Conservation (phyloP, 1,284 basidiomycete species). For the Flammula alnicola region DNA sequence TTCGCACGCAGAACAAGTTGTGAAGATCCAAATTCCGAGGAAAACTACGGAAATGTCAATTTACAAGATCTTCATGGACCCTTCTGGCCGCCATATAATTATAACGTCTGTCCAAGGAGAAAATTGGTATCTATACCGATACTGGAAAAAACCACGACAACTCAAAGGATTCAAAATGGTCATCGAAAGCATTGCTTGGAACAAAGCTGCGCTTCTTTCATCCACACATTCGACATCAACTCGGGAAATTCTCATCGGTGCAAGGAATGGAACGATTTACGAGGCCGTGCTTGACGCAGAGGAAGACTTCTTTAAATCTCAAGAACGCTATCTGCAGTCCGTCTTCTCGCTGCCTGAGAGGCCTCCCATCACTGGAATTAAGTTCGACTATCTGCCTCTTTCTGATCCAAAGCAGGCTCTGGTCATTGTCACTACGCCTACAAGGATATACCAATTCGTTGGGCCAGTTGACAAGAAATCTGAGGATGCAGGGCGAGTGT, state of each 20-base stretch:
- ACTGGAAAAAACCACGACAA: conserved; percentile 79
- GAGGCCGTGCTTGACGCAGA: conserved; percentile 86
- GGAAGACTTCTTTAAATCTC: conserved; percentile 92
- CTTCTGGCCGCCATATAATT: conserved; percentile 88
- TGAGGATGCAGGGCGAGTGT: conserved; percentile 79
- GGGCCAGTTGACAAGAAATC: conserved; percentile 68
- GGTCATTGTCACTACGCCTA: conserved; percentile 86
- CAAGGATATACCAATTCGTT: conserved; percentile 91
- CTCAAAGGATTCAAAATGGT: conserved; percentile 86
- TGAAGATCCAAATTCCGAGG: conserved; percentile 76
- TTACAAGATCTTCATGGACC: conserved; percentile 87
- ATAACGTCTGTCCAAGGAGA: conserved; percentile 89
- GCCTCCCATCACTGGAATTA: conserved; percentile 81
- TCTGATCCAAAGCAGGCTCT: conserved; percentile 63
- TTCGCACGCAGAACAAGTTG: conserved; percentile 79
- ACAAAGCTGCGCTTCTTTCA: conserved; percentile 73
- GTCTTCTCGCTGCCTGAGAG: conserved; percentile 83
- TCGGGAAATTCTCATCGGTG: conserved; percentile 89
- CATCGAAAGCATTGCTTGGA: conserved; percentile 95
- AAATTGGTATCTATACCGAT: conserved; percentile 89
- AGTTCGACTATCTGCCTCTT: conserved; percentile 76
- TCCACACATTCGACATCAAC: conserved; percentile 73
- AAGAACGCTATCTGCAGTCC: conserved; percentile 79
- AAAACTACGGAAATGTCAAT: conserved; percentile 74
- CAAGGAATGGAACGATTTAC: conserved; percentile 81